Base-by-base conservation (phyloP, 1,139 yeast genomes). In the Yarrowia galli region DNA sequence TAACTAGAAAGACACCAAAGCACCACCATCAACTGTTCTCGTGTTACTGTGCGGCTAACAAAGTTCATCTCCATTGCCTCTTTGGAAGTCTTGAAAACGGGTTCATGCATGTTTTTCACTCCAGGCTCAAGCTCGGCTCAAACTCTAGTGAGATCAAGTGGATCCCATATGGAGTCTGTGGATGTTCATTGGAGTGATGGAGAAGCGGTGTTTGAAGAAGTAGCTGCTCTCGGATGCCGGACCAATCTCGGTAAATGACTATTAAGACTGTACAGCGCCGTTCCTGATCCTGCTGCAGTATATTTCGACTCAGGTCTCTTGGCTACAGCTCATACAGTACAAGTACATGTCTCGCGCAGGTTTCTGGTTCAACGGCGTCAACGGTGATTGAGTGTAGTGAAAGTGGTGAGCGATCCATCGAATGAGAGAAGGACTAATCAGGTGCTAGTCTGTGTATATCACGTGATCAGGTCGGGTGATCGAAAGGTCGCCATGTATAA, bases 291-390 rank as follows among this genome's bases (percentile, higher is more conserved):
- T 18, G 18, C 20, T 53, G 58, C 58, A 36, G 20, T 10, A 3
- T 36, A 3, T 36, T 25, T 53, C 58, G 58, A 53, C 58, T 53
- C 58, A 53, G 58, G 58, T 53, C 58, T 53, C 58, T 35, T 35
- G 58, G 42, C 58, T 51, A 51, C 45, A 20, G 25, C 22, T 1
- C 5, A 22, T 43, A 22, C n/a, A n/a, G n/a, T n/a, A n/a, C n/a
- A n/a, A n/a, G n/a, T n/a, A n/a, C 58, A 53, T 53, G 32, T 36
- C 2, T 6, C 4, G 20, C 58, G 58, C 58, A 53, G 58, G 43
- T 36, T 15, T 51, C 58, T 18, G 28, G 53, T 18, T 9, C 16
- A 49, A 49, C 54, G 42, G 42, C 28, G 58, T 51, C 15, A 35
- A 22, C 42, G 58, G 58, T 20, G 35, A 20, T n/a, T n/a, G n/a